A percentile compares a stretch with the other conserved stretches of the same genome.
Conservation (phyloP, 331 rosid species). For the Spiraea crenata region DNA sequence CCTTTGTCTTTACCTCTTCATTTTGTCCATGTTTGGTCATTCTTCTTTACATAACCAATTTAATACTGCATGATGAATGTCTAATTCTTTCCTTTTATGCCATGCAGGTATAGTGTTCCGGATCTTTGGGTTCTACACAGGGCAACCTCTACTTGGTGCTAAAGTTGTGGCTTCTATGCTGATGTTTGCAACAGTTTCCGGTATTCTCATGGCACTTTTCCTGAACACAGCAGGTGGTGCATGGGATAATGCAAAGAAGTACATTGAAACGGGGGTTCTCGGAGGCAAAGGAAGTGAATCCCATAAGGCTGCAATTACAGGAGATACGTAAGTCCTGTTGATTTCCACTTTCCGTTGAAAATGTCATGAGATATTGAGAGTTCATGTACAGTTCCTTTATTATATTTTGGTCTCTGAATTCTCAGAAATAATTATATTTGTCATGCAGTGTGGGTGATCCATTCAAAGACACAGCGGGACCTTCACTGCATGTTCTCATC, state of each 20-base stretch:
- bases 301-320: conserved; percentile 95
- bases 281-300: conserved; percentile 99
- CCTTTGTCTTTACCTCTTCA: background rate
- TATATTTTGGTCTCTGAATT: background rate
- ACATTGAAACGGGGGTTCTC: conserved; percentile 93
- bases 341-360: background rate
- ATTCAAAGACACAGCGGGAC: conserved; percentile 99
- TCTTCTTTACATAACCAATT: background rate
- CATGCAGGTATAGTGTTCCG: conserved; percentile 84
- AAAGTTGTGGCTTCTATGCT: conserved; percentile 89
- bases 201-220: conserved; percentile 98
- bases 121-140: conserved; percentile 86
- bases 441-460: conserved; percentile 94
- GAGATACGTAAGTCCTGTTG: conserved; percentile 81
- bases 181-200: conserved; percentile 98
- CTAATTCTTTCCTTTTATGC: conserved; percentile 16
- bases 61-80: background rate
- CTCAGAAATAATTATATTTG: background rate
- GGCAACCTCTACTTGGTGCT: conserved; percentile 94
- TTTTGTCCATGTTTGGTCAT: background rate
- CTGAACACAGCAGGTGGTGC: conserved; percentile 99
- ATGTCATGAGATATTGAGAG: too few species aligned
- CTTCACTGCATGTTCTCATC: conserved; percentile 92
- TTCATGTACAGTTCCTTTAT: background rate
- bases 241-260: conserved; percentile 99